Percentiles rank a stretch among this genome's conserved stretches.
Evolutionary conservation across 2,329 filamentous ascomycete species (phyloP).

Genomic region (Trichophyton benhamiae): DNA sequence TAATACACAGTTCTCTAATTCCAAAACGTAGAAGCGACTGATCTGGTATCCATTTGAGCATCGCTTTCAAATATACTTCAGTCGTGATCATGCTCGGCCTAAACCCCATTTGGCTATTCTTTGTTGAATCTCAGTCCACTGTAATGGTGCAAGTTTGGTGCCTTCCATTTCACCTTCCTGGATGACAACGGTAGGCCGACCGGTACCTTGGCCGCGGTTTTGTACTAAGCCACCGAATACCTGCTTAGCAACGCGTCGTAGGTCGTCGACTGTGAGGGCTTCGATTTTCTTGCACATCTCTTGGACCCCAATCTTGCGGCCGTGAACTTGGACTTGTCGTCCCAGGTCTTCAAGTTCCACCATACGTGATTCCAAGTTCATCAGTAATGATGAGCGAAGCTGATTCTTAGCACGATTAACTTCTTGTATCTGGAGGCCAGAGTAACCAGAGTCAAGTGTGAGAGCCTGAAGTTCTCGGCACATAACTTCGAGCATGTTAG

Average conservation of each 20-base stretch:
- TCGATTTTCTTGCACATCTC: slow-evolving; percentile 92
- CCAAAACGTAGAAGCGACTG: background rate
- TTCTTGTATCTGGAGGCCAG: slow-evolving; percentile 59
- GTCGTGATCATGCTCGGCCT: slow-evolving; percentile 44
- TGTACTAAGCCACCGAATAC: slow-evolving; percentile 66
- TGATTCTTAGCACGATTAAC: slow-evolving; percentile 95
- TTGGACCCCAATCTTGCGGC: slow-evolving; percentile 74
- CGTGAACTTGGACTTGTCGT: slow-evolving; percentile 92
- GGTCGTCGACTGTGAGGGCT: slow-evolving; percentile 62
- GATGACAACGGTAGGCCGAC: slow-evolving; percentile 83
- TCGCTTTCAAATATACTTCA: background rate
- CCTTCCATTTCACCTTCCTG: slow-evolving; percentile 76
- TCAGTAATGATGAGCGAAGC: slow-evolving; percentile 73
- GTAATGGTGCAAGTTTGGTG: slow-evolving; percentile 53
- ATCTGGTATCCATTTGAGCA: background rate
- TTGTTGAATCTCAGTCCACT: slow-evolving; percentile 84
- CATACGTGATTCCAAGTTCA: slow-evolving; percentile 97
- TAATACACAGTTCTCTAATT: background rate
- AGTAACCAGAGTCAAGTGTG: slow-evolving; percentile 62
- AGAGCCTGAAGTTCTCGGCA: slow-evolving; percentile 75
- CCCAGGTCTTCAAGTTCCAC: slow-evolving; percentile 94
- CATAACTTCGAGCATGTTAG: slow-evolving; percentile 86
- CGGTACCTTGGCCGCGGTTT: slow-evolving; percentile 66
- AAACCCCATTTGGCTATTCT: slow-evolving; percentile 73
- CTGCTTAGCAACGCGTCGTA: slow-evolving; percentile 65